A percentile compares a stretch with the other conserved stretches of the same genome.
Evolutionary conservation across 306 rosid genomes (phyloP).

Genomic region (Prunus padus): DNA sequence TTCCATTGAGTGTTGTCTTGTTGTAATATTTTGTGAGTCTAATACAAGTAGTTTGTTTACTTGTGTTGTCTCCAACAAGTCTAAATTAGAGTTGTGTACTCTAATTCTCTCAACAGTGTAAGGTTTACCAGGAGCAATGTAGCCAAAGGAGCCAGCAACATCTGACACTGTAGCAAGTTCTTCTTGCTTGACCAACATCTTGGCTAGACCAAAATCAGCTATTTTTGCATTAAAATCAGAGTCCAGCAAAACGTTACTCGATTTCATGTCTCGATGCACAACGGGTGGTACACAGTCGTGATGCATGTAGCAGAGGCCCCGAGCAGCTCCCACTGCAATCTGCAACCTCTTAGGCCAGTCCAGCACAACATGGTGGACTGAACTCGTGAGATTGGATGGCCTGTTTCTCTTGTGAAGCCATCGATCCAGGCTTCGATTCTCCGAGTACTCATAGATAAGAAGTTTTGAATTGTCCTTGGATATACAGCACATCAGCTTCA

Average conservation of each 20-base stretch:
- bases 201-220: conserved; percentile 86
- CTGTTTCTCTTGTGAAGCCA: conserved; percentile 54
- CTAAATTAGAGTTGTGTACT: no score
- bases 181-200: conserved; percentile 59
- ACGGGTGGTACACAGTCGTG: conserved; percentile 61
- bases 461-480: conserved; percentile 57
- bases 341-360: conserved; percentile 72
- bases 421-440: conserved; percentile 65
- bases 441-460: conserved; percentile 67
- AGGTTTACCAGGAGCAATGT: conserved; percentile 83
- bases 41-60: no score
- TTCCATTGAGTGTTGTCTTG: no score
- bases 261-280: conserved; percentile 73
- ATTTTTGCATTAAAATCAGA: conserved; percentile 69
- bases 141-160: conserved; percentile 86
- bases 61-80: no score
- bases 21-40: no score
- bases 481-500: conserved; percentile 64
- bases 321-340: conserved; percentile 68
- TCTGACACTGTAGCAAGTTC: conserved; percentile 69
- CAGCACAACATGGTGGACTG: conserved; percentile 23
- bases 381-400: conserved; percentile 25
- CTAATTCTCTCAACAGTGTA: no score
- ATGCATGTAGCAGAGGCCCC: conserved; percentile 87
- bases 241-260: conserved; percentile 80